phyloP scores from a whole-genome alignment of 2,329 filamentous ascomycete genomes.

The Pyrenophora tritici-repentis region DNA sequence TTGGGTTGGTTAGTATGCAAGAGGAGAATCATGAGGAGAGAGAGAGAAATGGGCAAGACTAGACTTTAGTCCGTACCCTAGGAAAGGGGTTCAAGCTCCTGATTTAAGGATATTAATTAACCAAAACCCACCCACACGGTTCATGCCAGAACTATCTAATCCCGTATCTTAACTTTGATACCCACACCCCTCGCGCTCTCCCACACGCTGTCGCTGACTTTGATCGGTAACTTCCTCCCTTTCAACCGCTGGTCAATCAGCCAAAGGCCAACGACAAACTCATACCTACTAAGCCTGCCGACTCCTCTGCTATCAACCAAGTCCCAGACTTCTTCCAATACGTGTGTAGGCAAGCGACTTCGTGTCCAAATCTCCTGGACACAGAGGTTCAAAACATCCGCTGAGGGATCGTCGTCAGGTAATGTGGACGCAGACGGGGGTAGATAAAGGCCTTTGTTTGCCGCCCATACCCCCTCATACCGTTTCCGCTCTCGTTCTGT shows the following conservation, averaged over 20 bases:
- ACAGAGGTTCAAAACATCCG: slow-evolving; percentile 69
- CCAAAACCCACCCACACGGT: no score
- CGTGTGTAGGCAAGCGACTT: slow-evolving; percentile 68
- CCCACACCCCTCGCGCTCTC: slow-evolving; percentile 62
- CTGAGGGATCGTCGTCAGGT: slow-evolving; percentile 39
- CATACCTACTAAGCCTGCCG: slow-evolving; percentile 66
- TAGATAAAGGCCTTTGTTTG: slow-evolving; percentile 67
- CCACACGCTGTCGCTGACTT: slow-evolving; percentile 77
- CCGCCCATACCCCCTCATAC: slow-evolving; percentile 85
- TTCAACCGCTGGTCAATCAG: slow-evolving; percentile 79
- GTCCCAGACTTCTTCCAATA: slow-evolving; percentile 77
- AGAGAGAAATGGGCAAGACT: background rate
- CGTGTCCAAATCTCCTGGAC: slow-evolving; percentile 77
- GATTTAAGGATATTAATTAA: no score
- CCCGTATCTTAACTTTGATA: slow-evolving; percentile 41
- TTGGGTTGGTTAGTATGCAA: slow-evolving; percentile 30
- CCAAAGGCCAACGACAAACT: slow-evolving; percentile 86
- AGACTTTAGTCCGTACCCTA: no score
- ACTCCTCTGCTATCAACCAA: slow-evolving; percentile 65
- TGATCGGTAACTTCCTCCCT: slow-evolving; percentile 74
- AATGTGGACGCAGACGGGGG: slow-evolving; percentile 16
- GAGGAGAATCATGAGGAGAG: background rate
- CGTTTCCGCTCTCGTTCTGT: slow-evolving; percentile 74
- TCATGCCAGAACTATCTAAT: no score
- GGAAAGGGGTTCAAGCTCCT: no score